Percentiles rank a stretch among this genome's conserved stretches.
Evolutionary conservation across 2,329 filamentous ascomycete genomes (phyloP).

Genomic region (Trichoderma endophyticum): DNA sequence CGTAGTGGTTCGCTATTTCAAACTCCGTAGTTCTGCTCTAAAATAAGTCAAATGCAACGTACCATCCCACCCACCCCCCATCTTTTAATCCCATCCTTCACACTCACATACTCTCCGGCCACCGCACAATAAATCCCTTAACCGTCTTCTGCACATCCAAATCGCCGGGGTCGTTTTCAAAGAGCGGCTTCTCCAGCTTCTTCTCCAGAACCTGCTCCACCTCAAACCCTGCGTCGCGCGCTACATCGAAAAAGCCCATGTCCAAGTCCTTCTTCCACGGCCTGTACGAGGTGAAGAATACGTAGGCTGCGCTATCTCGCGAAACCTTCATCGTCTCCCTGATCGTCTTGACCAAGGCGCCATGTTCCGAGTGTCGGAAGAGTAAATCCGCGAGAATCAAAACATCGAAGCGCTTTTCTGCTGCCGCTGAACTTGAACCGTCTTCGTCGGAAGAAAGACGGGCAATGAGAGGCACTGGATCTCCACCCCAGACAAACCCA

Average conservation of each 20-base stretch:
- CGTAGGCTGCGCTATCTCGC: conserved; percentile 62
- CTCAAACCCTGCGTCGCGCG: conserved; percentile 64
- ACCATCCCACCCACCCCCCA: not conserved
- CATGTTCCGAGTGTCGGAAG: conserved; percentile 87
- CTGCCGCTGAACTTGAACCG: not conserved
- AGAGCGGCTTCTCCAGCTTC: conserved; percentile 81
- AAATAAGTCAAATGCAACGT: not conserved
- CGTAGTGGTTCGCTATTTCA: not conserved
- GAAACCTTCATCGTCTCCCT: conserved; percentile 59
- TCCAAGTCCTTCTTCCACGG: conserved; percentile 87
- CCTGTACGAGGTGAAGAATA: conserved; percentile 93
- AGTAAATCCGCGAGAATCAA: conserved; percentile 84
- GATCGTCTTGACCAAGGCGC: conserved; percentile 71
- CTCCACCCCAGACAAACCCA: conserved; percentile 82
- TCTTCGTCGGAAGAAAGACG: conserved; percentile 44
- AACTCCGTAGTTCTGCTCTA: not conserved
- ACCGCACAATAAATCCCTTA: conserved; percentile 71
- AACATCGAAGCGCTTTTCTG: conserved; percentile 64
- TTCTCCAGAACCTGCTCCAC: conserved; percentile 80
- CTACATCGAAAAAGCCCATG: conserved; percentile 79
- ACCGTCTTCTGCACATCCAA: conserved; percentile 78
- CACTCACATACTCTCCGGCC: conserved; percentile 46
- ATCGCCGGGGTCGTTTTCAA: conserved; percentile 84
- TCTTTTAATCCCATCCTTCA: not conserved
- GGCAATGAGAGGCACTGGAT: conserved; percentile 55